A percentile compares a stretch with the other conserved stretches of the same genome.
Evolutionary conservation across 371 early-diverging fungal species (phyloP).

Genomic region (Mucor plumbeus): DNA sequence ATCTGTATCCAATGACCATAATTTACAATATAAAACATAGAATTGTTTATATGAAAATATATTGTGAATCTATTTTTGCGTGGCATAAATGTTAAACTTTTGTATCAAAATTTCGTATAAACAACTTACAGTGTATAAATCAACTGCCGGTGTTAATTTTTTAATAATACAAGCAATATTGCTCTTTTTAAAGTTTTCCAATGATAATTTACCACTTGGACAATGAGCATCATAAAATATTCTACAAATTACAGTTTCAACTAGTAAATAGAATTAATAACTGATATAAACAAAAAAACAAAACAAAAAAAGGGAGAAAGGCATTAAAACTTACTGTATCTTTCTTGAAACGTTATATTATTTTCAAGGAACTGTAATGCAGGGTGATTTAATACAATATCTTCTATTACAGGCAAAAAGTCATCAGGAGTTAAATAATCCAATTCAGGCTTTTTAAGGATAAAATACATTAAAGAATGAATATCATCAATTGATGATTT

Average conservation of each 20-base stretch:
- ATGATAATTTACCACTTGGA: constrained; percentile 71
- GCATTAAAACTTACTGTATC: constrained; percentile 66
- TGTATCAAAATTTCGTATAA: not conserved
- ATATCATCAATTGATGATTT: constrained; percentile 31
- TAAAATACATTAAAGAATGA: constrained; percentile 44
- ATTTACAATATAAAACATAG: constrained; percentile 95
- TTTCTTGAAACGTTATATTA: constrained; percentile 78
- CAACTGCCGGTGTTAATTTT: constrained; percentile 68
- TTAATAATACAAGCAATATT: constrained; percentile 63
- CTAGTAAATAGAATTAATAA: constrained; percentile 14
- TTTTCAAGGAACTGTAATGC: constrained; percentile 81
- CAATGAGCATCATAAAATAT: constrained; percentile 79
- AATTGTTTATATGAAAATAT: constrained; percentile 94
- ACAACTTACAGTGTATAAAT: constrained; percentile 67
- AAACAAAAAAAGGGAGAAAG: not conserved
- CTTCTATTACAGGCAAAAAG: constrained; percentile 51
- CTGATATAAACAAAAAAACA: not conserved
- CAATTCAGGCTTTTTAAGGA: constrained; percentile 34
- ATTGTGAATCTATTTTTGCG: constrained; percentile 55
- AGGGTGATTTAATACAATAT: constrained; percentile 79
- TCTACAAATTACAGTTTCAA: constrained; percentile 82
- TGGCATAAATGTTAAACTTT: not conserved
- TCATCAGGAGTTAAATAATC: constrained; percentile 51
- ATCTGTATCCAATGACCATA: constrained; percentile 87
- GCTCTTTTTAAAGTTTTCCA: constrained; percentile 68